These are phyloP conservation scores for Suhomyces guaymorum DNA, from an alignment of 1,139 yeast species.

Conservation along the genomic window DNA sequence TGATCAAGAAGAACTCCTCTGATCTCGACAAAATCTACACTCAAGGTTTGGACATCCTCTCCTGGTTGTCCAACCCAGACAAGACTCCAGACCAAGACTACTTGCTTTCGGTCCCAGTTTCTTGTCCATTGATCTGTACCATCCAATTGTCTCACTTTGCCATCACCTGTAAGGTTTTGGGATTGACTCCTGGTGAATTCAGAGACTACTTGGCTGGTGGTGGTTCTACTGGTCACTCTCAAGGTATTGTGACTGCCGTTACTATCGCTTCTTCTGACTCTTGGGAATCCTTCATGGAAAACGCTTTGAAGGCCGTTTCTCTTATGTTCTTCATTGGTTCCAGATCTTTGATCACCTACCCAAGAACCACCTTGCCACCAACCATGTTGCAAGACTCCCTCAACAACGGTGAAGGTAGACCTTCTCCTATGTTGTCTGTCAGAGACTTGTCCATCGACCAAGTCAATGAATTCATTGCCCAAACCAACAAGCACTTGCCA, in stretches of 20 bases:
- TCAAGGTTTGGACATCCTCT: constrained; percentile 85
- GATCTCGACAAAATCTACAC: constrained; percentile 74
- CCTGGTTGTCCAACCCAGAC: constrained; percentile 84
- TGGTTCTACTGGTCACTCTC: constrained; percentile 98
- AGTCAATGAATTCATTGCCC: constrained; percentile 75
- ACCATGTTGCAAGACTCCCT: constrained; percentile 89
- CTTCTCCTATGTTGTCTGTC: constrained; percentile 95
- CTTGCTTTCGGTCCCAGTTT: constrained; percentile 85
- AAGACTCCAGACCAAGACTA: constrained; percentile 89
- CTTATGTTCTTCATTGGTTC: constrained; percentile 91
- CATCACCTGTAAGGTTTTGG: constrained; percentile 80
- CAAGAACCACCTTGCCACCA: constrained; percentile 93
- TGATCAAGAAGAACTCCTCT: constrained; percentile 69
- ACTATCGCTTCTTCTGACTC: constrained; percentile 84
- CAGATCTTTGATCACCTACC: constrained; percentile 86
- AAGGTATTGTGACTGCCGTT: constrained; percentile 92
- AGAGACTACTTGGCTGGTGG: constrained; percentile 53
- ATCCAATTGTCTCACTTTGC: constrained; percentile 94
- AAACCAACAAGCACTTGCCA: constrained; percentile 93
- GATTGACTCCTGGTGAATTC: constrained; percentile 87
- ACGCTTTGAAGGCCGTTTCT: constrained; percentile 77
- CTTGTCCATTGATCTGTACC: constrained; percentile 93
- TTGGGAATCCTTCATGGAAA: constrained; percentile 78
- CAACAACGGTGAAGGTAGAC: constrained; percentile 93
- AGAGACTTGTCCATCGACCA: constrained; percentile 81